Evolutionary conservation across 108 stramenopile species (phyloP), one percentile per base, ranked within the genome.

Genomic region (Skeletonema costatum): DNA sequence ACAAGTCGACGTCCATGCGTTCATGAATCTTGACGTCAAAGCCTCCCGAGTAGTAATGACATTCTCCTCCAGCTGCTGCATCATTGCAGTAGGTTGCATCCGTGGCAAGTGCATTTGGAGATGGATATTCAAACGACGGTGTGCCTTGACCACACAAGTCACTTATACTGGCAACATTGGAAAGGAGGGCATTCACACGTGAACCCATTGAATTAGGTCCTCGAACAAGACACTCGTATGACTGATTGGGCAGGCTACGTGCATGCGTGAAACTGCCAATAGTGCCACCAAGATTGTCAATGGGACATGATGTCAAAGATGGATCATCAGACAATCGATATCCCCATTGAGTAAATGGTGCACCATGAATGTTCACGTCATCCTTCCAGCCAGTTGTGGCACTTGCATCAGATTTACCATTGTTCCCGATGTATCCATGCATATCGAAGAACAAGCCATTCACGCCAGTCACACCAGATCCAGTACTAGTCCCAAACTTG

Each of bases 21-120:
- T 81, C 80, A 51, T 81, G 80, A 60, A 72, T 64, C 21, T 72
- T 13, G 2, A 81, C 25, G 31, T 76, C 80, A 65, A 61, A 81
- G 0, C 75, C 75, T 31, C 80, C 80, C 3, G 75, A 72, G 60
- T 76, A 81, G 63, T 77, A 81, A 60, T 71, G 75, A 33, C 80
- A 81, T 39, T 50, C 46, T 9, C 62, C 64, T 7, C 31, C 6
- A 35, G 7, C 3, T 35, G 14, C 51, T 13, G 31, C 31, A 5
- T 11, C 30, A 35, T 33, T 46, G 21, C 80, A 81, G 56, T 64
- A 39, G 21, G 39, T 38, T 16, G 70, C 29, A 59, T 81, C 69
- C 5, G 53, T 59, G 21, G 75, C 59, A 61, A 76, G 25, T 0
- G 46, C 60, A 32, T 72, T 8, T n/a, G 80, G 76, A 46, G 58